Evolutionary conservation across 768 basidiomycete genomes (phyloP), one percentile per base, ranked within the genome.

Genomic region (Infundibulicybe gibba): DNA sequence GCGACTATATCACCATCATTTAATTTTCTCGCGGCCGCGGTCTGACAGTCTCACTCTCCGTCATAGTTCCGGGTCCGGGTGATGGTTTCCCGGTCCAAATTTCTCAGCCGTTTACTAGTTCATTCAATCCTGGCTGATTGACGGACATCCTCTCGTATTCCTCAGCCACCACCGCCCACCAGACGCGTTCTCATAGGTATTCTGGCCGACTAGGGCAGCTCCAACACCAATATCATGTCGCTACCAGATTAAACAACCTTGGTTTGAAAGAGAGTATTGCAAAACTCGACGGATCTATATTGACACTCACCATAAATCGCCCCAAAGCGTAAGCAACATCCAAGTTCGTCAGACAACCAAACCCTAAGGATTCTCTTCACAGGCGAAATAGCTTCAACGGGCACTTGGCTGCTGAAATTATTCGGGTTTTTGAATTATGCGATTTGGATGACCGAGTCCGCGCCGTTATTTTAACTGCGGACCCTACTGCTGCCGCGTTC

Each of bases 391-490:
- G 69, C 6, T 73, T 74, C 54, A 62, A 55, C 19, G 43, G 33
- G 3, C 50, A 45, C 10, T 49, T 79, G 11, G 57, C 61, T 19
- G 20, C 58, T 0, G 77, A 80, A 12, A 54, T 79, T 32, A 60
- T 70, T 31, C 58, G 70, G 38, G 67, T 66, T 1, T 79, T 77
- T 49, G 68, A 68, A 15, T 53, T 76, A 3, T 68, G 69, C 15
- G 77, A 80, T 62, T 65, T 60, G 40, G 80, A 81, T 47, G 79
- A 80, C 52, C 69, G 74, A 33, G 73, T 81, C 16, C 69, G 72
- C 32, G 79, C 65, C 0, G 70, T 80, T 14, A 66, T 81, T 15
- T 52, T 79, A 32, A 80, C 78, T 2, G 73, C 79, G 0, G 78
- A 80, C 40, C 71, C 63, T 41, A 70, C 64, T 6, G 75, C 78